Percentiles rank a stretch among this genome's conserved stretches.
Conservation (phyloP, 345 rosid species). For the Camelina laxa region DNA sequence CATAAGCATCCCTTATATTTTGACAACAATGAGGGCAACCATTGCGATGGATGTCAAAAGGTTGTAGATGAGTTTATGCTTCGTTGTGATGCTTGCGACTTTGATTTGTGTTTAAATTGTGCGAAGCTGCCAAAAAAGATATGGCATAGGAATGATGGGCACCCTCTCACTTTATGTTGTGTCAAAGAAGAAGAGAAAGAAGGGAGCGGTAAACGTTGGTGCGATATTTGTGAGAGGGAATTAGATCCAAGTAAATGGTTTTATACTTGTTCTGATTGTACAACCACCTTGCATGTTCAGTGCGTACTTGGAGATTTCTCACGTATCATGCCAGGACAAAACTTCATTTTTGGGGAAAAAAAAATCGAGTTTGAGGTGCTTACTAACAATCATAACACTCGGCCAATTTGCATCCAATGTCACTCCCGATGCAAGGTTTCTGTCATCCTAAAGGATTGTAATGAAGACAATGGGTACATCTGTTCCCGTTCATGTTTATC, state of each 20-base stretch:
- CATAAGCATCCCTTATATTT: slow-evolving; percentile 19
- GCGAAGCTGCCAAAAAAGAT: slow-evolving; percentile 1
- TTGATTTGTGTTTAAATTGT: background rate
- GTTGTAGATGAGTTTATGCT: accelerated
- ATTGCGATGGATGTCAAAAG: background rate
- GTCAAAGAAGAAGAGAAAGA: background rate
- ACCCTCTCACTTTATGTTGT: slow-evolving; percentile 14
- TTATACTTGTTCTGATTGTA: slow-evolving; percentile 12
- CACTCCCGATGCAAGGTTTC: slow-evolving; percentile 33
- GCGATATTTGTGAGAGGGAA: background rate
- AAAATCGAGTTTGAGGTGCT: background rate
- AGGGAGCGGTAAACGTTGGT: background rate
- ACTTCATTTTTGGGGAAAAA: accelerated
- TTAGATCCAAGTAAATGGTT: slow-evolving; percentile 1
- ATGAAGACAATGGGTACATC: background rate
- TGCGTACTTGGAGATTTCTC: slow-evolving; percentile 16
- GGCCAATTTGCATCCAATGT: slow-evolving; percentile 8
- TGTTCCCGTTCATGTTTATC: background rate
- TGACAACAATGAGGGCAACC: accelerated
- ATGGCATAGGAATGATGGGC: background rate
- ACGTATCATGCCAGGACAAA: background rate
- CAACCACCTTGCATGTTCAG: background rate
- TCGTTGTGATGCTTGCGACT: background rate
- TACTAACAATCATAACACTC: background rate
- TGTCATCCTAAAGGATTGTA: background rate